Evolutionary conservation across 2,329 filamentous ascomycete species (phyloP).

Genomic region (Colletotrichum euphorbiae): DNA sequence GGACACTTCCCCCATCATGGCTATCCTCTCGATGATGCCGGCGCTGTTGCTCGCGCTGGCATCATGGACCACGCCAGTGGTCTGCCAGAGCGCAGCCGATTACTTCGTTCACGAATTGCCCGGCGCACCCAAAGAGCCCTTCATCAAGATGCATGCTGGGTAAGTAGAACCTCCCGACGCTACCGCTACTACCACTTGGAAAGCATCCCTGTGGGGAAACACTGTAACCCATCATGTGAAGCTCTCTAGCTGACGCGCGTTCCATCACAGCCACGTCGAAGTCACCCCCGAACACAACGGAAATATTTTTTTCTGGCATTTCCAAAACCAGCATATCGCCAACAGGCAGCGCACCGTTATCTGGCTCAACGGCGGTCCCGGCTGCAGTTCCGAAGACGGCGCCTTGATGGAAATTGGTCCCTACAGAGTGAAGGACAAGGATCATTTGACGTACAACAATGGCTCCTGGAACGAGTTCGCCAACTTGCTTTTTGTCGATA

Average conservation of each 20-base stretch:
- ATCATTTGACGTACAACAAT: constrained; percentile 80
- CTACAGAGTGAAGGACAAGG: constrained; percentile 83
- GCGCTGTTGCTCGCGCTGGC: constrained; percentile 53
- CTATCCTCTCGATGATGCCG: constrained; percentile 41
- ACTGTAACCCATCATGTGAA: background rate
- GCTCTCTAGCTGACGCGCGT: constrained; percentile 43
- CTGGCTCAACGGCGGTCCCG: constrained; percentile 97
- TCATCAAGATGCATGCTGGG: constrained; percentile 99
- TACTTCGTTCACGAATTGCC: constrained; percentile 91
- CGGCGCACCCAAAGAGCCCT: constrained; percentile 78
- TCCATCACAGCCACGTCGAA: constrained; percentile 81
- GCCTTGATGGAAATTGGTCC: constrained; percentile 96
- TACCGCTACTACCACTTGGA: background rate
- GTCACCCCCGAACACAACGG: constrained; percentile 86
- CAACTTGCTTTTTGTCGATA: constrained; percentile 96
- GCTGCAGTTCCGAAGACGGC: constrained; percentile 97
- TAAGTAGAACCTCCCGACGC: constrained; percentile 59
- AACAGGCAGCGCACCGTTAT: constrained; percentile 91
- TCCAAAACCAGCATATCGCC: constrained; percentile 93
- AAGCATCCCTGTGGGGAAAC: too few relatives aligned
- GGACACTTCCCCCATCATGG: constrained; percentile 40
- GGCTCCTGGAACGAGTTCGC: constrained; percentile 99
- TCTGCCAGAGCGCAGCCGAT: constrained; percentile 67
- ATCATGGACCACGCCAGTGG: constrained; percentile 53
- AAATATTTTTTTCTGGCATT: constrained; percentile 99